phyloP scores from a whole-genome alignment of 2,329 filamentous ascomycete genomes.

The Arthrobotrys musiformis region DNA sequence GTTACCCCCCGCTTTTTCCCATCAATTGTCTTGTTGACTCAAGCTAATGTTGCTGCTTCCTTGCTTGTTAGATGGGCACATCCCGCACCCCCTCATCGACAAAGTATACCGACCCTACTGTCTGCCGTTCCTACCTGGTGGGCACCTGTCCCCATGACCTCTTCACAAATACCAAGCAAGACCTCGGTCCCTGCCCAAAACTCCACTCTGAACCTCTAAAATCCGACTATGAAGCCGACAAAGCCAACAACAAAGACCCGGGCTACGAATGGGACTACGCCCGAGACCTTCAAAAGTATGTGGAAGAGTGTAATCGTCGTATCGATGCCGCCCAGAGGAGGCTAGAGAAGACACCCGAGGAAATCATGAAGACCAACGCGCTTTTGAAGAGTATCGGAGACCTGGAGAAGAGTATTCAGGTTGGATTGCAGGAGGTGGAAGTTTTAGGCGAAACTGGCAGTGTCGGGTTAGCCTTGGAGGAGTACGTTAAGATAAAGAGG shows the following conservation, averaged over 20 bases:
- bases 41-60: neutral
- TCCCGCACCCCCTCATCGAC: constrained; percentile 72
- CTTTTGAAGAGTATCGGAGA: constrained; percentile 88
- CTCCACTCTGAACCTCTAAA: constrained; percentile 89
- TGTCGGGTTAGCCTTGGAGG: constrained; percentile 83
- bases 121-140: constrained; percentile 92
- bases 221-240: constrained; percentile 77
- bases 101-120: constrained; percentile 88
- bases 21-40: neutral
- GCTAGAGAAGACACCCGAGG: constrained; percentile 96
- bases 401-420: constrained; percentile 79
- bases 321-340: constrained; percentile 91
- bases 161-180: constrained; percentile 99
- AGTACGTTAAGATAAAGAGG: constrained; percentile 85
- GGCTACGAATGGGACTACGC: constrained; percentile 98
- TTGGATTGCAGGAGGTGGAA: constrained; percentile 84
- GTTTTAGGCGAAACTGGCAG: constrained; percentile 83
- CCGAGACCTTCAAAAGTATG: constrained; percentile 94
- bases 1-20: neutral
- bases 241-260: constrained; percentile 65
- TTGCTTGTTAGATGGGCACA: constrained; percentile 72
- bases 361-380: constrained; percentile 93
- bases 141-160: constrained; percentile 98
- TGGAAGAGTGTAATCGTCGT: constrained; percentile 93
- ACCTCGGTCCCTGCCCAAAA: constrained; percentile 88